phyloP scores from a whole-genome alignment of 1,284 basidiomycete genomes.

The Cutaneotrichosporon cutaneum region DNA sequence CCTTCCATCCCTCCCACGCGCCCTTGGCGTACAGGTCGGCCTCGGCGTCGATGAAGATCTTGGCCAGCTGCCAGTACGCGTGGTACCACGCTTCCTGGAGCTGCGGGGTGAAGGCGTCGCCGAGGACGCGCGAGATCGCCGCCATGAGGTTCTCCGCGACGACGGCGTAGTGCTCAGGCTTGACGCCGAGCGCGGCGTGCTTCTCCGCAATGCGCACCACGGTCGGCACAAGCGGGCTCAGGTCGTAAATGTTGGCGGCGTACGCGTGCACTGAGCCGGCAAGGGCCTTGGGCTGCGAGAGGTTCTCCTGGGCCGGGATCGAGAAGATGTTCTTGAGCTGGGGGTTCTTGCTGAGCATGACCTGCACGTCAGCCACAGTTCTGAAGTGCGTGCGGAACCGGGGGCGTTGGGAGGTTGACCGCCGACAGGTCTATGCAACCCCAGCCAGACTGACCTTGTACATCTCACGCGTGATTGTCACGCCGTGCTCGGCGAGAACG shows the following conservation, averaged over 20 bases:
- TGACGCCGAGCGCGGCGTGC: constrained; percentile 41
- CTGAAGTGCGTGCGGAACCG: not conserved
- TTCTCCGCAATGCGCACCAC: constrained; percentile 43
- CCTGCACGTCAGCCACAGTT: constrained; percentile 22
- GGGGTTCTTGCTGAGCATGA: constrained; percentile 37
- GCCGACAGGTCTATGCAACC: not conserved
- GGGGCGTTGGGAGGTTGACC: not conserved
- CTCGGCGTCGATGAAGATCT: constrained; percentile 44
- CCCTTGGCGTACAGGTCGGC: constrained; percentile 32
- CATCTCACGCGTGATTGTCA: constrained; percentile 38
- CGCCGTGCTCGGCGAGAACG: constrained; percentile 38
- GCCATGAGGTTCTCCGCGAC: constrained; percentile 40
- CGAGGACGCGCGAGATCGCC: constrained; percentile 38
- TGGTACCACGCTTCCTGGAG: constrained; percentile 41
- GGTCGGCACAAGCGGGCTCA: constrained; percentile 37
- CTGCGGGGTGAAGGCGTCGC: constrained; percentile 40
- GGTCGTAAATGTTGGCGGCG: constrained; percentile 44
- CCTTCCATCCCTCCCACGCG: constrained; percentile 37
- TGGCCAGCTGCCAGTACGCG: constrained; percentile 29
- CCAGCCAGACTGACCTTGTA: constrained; percentile 23
- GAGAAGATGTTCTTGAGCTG: constrained; percentile 41
- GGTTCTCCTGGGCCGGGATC: constrained; percentile 29
- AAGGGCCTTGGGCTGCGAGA: constrained; percentile 38
- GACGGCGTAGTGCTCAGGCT: constrained; percentile 39
- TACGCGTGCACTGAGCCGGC: constrained; percentile 41